A percentile compares a stretch with the other conserved stretches of the same genome.
These are phyloP conservation scores for Fusarium solani-melongenae DNA, from an alignment of 2,329 filamentous ascomycete genomes.

Conservation along the genomic window DNA sequence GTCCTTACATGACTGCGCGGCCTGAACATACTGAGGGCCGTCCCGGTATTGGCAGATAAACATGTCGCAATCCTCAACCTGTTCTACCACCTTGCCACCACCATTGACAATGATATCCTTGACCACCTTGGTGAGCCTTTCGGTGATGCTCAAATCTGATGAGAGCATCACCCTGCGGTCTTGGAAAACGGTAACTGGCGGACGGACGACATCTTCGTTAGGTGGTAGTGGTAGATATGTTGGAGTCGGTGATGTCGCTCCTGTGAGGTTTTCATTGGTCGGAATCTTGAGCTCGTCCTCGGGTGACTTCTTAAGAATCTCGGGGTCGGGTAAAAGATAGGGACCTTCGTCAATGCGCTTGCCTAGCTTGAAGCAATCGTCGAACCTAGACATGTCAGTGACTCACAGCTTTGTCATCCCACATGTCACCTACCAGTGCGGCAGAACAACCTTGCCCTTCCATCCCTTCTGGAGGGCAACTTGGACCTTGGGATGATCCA, in stretches of 20 bases:
- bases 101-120: constrained; percentile 76
- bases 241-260: constrained; percentile 68
- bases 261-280: constrained; percentile 70
- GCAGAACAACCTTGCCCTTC: constrained; percentile 85
- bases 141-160: constrained; percentile 76
- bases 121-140: constrained; percentile 74
- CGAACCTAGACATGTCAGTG: constrained; percentile 73
- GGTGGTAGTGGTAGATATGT: constrained; percentile 57
- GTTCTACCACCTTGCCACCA: constrained; percentile 74
- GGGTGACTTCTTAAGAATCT: constrained; percentile 74
- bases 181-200: constrained; percentile 78
- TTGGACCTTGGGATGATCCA: constrained; percentile 78
- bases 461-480: constrained; percentile 72
- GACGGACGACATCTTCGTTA: constrained; percentile 53
- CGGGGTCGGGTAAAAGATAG: constrained; percentile 86
- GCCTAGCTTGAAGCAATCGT: constrained; percentile 93
- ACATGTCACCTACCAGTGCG: constrained; percentile 77
- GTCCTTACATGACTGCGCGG: constrained; percentile 80
- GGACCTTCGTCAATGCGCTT: constrained; percentile 90
- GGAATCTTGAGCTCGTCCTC: constrained; percentile 68
- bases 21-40: constrained; percentile 79
- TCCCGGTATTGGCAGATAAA: constrained; percentile 90
- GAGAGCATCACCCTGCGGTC: constrained; percentile 83
- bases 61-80: constrained; percentile 79
- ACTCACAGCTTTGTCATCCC: background rate